Conservation (phyloP, 805 yeast species). For the Teunomyces atbi region DNA sequence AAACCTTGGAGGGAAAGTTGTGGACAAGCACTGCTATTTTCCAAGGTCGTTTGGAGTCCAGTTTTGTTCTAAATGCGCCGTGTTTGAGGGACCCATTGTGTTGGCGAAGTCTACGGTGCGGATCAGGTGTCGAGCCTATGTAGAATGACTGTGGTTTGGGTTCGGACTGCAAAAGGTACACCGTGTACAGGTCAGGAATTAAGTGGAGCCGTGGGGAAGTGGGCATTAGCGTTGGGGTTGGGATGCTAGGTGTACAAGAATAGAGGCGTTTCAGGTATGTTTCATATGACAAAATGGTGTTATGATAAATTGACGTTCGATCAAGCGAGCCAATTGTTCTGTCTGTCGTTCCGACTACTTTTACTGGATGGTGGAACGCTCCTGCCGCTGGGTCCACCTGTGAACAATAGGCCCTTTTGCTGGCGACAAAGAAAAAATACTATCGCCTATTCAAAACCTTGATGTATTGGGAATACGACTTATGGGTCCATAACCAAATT, state of each 20-base stretch:
- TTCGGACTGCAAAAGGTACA: slow-evolving; percentile 64
- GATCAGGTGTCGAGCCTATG: slow-evolving; percentile 83
- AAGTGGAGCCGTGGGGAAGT: slow-evolving; percentile 3
- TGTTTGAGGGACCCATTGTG: slow-evolving; percentile 66
- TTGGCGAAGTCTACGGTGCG: slow-evolving; percentile 62
- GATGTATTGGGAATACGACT: not conserved
- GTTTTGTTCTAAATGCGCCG: slow-evolving; percentile 69
- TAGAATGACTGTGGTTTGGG: slow-evolving; percentile 61
- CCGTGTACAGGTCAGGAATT: slow-evolving; percentile 56
- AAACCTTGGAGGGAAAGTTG: slow-evolving; percentile 67
- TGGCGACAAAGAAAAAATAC: too few relatives aligned
- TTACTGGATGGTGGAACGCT: too few relatives aligned
- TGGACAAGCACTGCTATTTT: slow-evolving; percentile 58
- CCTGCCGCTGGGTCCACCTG: too few relatives aligned
- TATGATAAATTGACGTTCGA: too few relatives aligned
- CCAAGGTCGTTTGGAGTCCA: slow-evolving; percentile 69
- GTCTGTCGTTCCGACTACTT: too few relatives aligned
- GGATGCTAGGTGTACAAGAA: not conserved
- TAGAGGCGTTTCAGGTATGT: not conserved
- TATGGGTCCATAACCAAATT: not conserved
- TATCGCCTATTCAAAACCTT: not conserved
- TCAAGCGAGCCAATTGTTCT: too few relatives aligned
- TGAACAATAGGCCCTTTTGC: too few relatives aligned
- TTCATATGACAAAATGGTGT: not conserved
- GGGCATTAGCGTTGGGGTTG: not conserved